A percentile compares a stretch with the other conserved stretches of the same genome.
Evolutionary conservation across 164 flowering plant genomes (phyloP).

Genomic region (Protea cynaroides): DNA sequence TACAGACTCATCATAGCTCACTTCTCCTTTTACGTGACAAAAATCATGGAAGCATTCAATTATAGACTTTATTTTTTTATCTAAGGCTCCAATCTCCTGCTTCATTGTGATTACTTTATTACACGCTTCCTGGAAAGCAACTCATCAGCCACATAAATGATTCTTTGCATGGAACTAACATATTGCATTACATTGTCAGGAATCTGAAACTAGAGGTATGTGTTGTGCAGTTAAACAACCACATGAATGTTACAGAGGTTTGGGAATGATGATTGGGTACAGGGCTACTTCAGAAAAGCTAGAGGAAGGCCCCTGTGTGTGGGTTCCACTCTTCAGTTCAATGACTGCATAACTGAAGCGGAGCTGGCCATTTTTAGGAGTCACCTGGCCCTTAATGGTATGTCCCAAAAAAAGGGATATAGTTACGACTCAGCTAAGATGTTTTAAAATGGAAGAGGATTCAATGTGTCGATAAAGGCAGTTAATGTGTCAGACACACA

Average conservation of each 20-base stretch:
- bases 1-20: constrained; percentile 31
- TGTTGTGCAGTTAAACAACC: not conserved
- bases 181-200: not conserved
- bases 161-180: not conserved
- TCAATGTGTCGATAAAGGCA: too few relatives aligned
- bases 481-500: too few relatives aligned
- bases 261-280: not conserved
- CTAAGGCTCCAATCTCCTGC: constrained; percentile 40
- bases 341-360: too few relatives aligned
- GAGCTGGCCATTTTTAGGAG: too few relatives aligned
- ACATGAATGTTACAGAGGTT: too few relatives aligned
- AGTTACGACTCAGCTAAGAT: too few relatives aligned
- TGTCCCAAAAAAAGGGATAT: too few relatives aligned
- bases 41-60: constrained; percentile 30
- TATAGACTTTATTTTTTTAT: constrained; percentile 37
- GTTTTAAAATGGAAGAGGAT: too few relatives aligned
- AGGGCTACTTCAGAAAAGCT: too few relatives aligned
- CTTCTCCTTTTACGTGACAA: constrained; percentile 47
- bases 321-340: too few relatives aligned
- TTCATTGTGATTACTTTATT: constrained; percentile 34
- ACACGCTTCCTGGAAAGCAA: constrained; percentile 27
- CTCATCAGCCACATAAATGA: not conserved
- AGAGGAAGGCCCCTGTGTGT: too few relatives aligned
- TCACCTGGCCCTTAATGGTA: too few relatives aligned
- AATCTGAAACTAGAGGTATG: not conserved